Evolutionary conservation across 2,329 filamentous ascomycete genomes (phyloP).

Genomic region (Aureobasidium sp.): DNA sequence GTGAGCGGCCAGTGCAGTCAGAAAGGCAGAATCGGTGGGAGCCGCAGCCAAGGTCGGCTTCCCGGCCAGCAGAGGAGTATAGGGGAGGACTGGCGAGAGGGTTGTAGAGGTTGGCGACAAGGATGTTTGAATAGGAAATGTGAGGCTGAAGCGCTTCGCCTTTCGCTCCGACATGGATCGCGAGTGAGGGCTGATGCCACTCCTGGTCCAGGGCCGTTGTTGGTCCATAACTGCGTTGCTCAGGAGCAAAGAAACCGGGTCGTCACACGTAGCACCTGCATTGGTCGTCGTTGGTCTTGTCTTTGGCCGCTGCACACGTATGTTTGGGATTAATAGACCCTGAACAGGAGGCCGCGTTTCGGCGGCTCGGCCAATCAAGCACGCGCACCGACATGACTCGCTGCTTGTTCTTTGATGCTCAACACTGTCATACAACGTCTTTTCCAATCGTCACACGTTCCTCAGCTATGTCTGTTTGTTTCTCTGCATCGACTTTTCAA

Average conservation of each 20-base stretch:
- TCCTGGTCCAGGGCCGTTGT: slow-evolving; percentile 7
- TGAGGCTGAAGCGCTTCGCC: slow-evolving; percentile 41
- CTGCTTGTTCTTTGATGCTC: neutral
- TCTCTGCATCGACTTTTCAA: neutral
- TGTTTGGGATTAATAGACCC: neutral
- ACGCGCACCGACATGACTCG: neutral
- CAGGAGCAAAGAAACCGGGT: neutral
- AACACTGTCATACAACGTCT: neutral
- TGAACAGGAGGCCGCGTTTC: neutral
- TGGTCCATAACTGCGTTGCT: neutral
- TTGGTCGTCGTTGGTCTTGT: neutral
- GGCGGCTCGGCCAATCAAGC: neutral
- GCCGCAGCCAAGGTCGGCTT: slow-evolving; percentile 43
- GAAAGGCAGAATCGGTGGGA: slow-evolving; percentile 49
- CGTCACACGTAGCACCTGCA: neutral
- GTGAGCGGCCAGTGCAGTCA: slow-evolving; percentile 85
- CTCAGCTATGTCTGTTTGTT: neutral
- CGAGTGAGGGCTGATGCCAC: neutral
- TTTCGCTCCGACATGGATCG: slow-evolving; percentile 14
- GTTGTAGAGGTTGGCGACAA: slow-evolving; percentile 26
- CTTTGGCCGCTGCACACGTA: neutral
- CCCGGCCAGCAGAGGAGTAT: slow-evolving; percentile 23
- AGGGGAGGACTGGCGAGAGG: slow-evolving; percentile 24
- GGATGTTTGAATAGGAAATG: slow-evolving; percentile 40
- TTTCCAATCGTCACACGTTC: neutral